Evolutionary conservation across 2,329 filamentous ascomycete genomes (phyloP).

Genomic region (Apiospora marii): DNA sequence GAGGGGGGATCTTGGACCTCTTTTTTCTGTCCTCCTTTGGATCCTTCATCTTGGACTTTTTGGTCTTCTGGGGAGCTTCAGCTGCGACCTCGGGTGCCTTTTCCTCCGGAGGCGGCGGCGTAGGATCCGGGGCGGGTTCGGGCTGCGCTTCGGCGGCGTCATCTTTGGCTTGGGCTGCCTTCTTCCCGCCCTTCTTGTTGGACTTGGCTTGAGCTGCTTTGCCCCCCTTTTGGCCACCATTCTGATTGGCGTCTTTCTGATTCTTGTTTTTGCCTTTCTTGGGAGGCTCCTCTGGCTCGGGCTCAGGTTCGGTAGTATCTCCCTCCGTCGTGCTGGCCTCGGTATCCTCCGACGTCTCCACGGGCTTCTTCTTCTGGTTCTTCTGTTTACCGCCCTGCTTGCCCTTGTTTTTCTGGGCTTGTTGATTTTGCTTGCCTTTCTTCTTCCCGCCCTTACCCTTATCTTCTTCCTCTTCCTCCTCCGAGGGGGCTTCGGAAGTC

Average conservation of each 20-base stretch:
- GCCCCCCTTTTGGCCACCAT: conserved; percentile 21
- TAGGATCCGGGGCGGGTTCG: not conserved
- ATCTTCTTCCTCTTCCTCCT: not conserved
- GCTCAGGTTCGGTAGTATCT: not conserved
- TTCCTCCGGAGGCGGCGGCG: not conserved
- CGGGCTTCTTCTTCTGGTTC: not conserved
- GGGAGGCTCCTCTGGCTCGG: conserved; percentile 26
- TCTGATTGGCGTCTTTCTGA: conserved; percentile 35
- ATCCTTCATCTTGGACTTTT: conserved; percentile 21
- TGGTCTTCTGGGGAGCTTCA: not conserved
- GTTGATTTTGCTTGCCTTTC: conserved; percentile 25
- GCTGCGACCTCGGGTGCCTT: not conserved
- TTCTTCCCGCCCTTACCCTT: conserved; percentile 18
- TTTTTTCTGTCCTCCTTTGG: conserved; percentile 24
- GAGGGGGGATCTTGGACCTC: conserved; percentile 26
- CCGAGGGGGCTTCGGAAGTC: conserved; percentile 20
- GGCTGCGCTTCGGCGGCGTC: not conserved
- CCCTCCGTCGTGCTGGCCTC: conserved; percentile 1
- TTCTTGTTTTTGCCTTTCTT: conserved; percentile 38
- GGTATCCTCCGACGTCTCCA: not conserved
- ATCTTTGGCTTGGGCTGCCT: not conserved
- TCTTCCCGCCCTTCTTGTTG: not conserved
- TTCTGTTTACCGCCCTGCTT: conserved; percentile 23
- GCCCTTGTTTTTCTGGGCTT: conserved; percentile 27
- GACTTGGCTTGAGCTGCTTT: not conserved